Evolutionary conservation across 1,284 basidiomycete species (phyloP).

Genomic region (Apiotrichum gracile): DNA sequence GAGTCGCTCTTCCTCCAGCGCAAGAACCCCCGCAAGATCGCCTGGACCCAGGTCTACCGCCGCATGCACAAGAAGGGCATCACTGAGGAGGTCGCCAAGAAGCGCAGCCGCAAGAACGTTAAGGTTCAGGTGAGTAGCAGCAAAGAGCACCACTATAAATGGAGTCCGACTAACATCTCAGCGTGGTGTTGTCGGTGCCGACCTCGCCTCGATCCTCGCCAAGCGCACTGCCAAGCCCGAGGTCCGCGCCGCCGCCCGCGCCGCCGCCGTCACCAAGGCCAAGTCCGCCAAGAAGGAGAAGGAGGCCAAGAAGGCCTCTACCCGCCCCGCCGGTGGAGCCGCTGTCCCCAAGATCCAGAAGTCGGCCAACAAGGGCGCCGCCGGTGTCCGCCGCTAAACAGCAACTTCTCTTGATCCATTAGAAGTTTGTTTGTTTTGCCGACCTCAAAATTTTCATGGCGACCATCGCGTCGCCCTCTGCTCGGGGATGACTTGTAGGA

Average conservation of each 20-base stretch:
- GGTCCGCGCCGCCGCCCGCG: conserved; percentile 72
- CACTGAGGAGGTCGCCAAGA: conserved; percentile 98
- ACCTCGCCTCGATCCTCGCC: conserved; percentile 82
- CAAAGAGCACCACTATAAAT: no score
- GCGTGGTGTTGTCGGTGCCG: conserved; percentile 96
- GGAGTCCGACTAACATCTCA: conserved; percentile 46
- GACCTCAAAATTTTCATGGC: neutral
- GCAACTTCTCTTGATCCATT: neutral
- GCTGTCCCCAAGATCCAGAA: conserved; percentile 82
- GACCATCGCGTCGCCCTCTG: neutral
- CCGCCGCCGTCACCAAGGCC: conserved; percentile 82
- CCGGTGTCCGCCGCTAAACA: conserved; percentile 42
- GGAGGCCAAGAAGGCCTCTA: conserved; percentile 77
- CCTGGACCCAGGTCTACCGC: conserved; percentile 95
- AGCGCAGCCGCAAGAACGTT: conserved; percentile 91
- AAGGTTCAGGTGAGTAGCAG: conserved; percentile 61
- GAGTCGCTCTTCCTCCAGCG: conserved; percentile 97
- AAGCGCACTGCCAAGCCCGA: conserved; percentile 87
- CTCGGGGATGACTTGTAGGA: conserved; percentile 19
- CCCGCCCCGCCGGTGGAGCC: conserved; percentile 52
- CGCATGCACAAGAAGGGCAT: conserved; percentile 99
- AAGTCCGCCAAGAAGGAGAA: conserved; percentile 95
- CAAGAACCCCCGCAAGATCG: conserved; percentile 99
- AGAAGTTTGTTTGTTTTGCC: neutral
- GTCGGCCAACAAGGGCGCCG: conserved; percentile 66